Conservation (phyloP, 176 grass and related monocot species). For the Carex kokanica region DNA sequence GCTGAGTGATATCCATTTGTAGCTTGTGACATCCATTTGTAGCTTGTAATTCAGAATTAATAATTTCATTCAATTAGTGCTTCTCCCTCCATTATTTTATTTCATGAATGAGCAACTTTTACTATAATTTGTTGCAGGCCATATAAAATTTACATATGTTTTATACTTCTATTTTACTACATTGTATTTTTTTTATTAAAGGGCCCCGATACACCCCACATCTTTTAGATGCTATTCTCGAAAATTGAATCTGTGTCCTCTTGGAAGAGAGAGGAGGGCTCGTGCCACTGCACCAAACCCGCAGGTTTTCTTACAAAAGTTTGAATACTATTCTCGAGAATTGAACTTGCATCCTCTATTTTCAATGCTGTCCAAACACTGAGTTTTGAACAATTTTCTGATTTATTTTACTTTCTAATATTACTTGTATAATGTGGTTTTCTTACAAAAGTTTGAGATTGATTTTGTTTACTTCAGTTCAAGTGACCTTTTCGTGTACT, state of each 20-base stretch:
- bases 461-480: background rate
- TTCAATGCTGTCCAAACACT: background rate
- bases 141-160: background rate
- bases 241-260: too few relatives aligned
- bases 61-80: background rate
- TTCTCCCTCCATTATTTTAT: background rate
- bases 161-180: background rate
- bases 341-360: background rate
- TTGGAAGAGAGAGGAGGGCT: too few relatives aligned
- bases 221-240: too few relatives aligned
- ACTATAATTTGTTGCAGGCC: background rate
- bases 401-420: background rate
- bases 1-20: too few relatives aligned
- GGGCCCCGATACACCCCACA: too few relatives aligned
- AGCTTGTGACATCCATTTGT: too few relatives aligned
- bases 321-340: too few relatives aligned
- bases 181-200: background rate
- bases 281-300: too few relatives aligned
- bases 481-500: background rate
- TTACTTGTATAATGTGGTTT: background rate
- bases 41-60: background rate
- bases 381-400: background rate
- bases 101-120: background rate
- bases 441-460: background rate
- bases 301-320: too few relatives aligned